A percentile compares a stretch with the other conserved stretches of the same genome.
phyloP scores from a whole-genome alignment of 768 basidiomycete species.

The Tulasnella sp. region DNA sequence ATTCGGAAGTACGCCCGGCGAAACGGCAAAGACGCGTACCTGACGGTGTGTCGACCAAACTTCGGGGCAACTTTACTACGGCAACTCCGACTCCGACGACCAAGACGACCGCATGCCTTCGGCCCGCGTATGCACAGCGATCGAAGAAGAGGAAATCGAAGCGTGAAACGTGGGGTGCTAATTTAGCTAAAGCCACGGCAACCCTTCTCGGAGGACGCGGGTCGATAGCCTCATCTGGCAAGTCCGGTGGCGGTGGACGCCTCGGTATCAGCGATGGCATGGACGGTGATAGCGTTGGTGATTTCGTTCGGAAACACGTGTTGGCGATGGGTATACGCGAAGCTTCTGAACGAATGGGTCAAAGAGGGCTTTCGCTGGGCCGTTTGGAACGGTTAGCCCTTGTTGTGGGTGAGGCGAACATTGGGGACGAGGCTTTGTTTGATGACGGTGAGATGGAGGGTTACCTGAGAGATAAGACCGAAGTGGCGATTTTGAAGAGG shows the following conservation, averaged over 20 bases:
- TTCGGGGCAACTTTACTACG: not conserved
- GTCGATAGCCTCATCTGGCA: not conserved
- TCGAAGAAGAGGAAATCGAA: not conserved
- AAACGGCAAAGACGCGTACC: not conserved
- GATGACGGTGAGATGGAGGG: conserved; percentile 58
- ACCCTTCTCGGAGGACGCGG: conserved; percentile 15
- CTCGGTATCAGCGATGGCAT: not conserved
- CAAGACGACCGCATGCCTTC: not conserved
- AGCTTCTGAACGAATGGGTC: not conserved
- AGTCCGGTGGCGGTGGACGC: not conserved
- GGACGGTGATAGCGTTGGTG: not conserved
- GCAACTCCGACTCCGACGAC: not conserved
- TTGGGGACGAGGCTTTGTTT: conserved; percentile 67
- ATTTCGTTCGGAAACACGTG: conserved; percentile 4
- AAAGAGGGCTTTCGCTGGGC: conserved; percentile 27
- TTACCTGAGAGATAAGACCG: conserved; percentile 46
- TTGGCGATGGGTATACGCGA: not conserved
- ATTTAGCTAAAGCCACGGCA: conserved; percentile 6
- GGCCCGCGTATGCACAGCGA: conserved; percentile 12
- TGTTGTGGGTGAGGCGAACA: conserved; percentile 31
- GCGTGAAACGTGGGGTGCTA: not conserved
- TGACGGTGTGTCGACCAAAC: not conserved
- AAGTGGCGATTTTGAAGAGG: conserved; percentile 40
- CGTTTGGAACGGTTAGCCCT: conserved; percentile 44
- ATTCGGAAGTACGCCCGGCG: not conserved